Percentiles rank a stretch among this genome's conserved stretches.
Conservation (phyloP, 1,284 basidiomycete genomes). For the Spongiforma sp. region DNA sequence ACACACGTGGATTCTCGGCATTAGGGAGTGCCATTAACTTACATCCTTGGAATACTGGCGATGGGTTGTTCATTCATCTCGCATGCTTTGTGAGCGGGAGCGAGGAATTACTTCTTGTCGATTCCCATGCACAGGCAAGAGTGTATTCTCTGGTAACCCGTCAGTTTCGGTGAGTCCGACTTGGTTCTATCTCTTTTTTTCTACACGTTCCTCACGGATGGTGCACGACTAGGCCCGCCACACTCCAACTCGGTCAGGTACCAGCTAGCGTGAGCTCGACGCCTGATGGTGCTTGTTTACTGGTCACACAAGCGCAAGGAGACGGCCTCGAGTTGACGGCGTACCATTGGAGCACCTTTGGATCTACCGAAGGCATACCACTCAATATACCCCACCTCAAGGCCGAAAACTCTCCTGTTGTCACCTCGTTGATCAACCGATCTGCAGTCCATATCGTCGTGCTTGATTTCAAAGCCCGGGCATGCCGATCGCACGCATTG, state of each 20-base stretch:
- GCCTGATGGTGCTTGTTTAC: slow-evolving; percentile 60
- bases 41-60: slow-evolving; percentile 48
- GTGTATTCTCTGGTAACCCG: slow-evolving; percentile 58
- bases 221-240: slow-evolving; percentile 47
- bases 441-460: slow-evolving; percentile 47
- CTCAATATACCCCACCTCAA: slow-evolving; percentile 39
- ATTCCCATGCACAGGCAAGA: slow-evolving; percentile 44
- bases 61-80: slow-evolving; percentile 37
- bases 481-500: slow-evolving; percentile 48
- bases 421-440: slow-evolving; percentile 53
- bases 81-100: slow-evolving; percentile 49
- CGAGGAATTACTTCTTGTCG: slow-evolving; percentile 57
- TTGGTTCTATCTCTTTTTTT: too few relatives aligned
- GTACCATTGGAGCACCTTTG: slow-evolving; percentile 63
- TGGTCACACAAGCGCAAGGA: slow-evolving; percentile 38
- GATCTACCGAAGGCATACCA: slow-evolving; percentile 50
- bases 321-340: slow-evolving; percentile 36
- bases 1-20: slow-evolving; percentile 41
- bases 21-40: slow-evolving; percentile 49
- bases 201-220: too few relatives aligned
- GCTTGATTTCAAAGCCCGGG: slow-evolving; percentile 38
- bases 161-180: slow-evolving; percentile 54
- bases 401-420: slow-evolving; percentile 29
- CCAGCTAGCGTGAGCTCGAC: slow-evolving; percentile 47
- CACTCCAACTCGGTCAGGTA: slow-evolving; percentile 41